Conservation (phyloP, 352 stramenopile genomes). For the Pythium apleroticum region DNA sequence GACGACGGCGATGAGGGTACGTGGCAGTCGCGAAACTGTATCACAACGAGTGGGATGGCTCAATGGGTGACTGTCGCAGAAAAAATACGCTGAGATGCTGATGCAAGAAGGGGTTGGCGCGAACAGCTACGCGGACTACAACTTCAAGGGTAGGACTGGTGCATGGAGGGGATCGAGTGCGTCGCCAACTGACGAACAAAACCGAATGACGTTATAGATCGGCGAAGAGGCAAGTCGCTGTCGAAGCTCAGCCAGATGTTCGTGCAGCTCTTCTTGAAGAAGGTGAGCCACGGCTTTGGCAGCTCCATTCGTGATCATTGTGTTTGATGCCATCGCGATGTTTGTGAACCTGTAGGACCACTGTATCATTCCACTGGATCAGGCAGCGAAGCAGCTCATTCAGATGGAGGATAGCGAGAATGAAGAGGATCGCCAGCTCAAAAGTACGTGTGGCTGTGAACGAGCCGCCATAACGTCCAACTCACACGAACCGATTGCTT, state of each 20-base stretch:
- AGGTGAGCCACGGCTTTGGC: slow-evolving; percentile 38
- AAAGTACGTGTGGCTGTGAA: slow-evolving; percentile 48
- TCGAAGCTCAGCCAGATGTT: slow-evolving; percentile 94
- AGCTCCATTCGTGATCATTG: not conserved
- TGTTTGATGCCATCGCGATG: not conserved
- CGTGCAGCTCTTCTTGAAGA: slow-evolving; percentile 93
- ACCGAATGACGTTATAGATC: slow-evolving; percentile 32
- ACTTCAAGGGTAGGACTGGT: slow-evolving; percentile 50
- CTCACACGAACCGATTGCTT: not conserved
- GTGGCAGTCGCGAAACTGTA: not conserved
- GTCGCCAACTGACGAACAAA: too few relatives aligned
- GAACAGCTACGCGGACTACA: slow-evolving; percentile 41
- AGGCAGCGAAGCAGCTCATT: slow-evolving; percentile 94
- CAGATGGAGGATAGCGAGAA: slow-evolving; percentile 79
- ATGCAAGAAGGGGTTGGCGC: slow-evolving; percentile 26
- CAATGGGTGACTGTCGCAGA: slow-evolving; percentile 7
- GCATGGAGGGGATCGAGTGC: not conserved
- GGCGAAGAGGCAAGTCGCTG: slow-evolving; percentile 83
- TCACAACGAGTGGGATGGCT: not conserved
- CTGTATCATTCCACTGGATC: slow-evolving; percentile 90
- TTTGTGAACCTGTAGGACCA: slow-evolving; percentile 45
- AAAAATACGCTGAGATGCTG: slow-evolving; percentile 42
- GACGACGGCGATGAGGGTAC: slow-evolving; percentile 75
- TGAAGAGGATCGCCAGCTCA: slow-evolving; percentile 75
- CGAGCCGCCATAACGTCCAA: not conserved